Conservation (phyloP, 306 rosid species). For the Lathyrus aphaca region DNA sequence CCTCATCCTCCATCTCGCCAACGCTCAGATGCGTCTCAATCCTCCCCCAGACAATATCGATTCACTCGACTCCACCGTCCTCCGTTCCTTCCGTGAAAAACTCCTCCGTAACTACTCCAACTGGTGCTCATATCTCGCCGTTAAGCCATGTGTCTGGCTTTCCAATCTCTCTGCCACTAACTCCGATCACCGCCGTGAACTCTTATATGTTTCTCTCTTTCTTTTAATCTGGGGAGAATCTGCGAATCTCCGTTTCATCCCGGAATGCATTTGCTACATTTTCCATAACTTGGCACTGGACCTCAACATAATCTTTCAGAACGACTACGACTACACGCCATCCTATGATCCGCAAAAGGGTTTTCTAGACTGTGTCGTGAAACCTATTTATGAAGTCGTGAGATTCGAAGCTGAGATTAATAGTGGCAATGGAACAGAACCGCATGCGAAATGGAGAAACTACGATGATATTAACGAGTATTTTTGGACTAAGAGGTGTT, state of each 20-base stretch:
- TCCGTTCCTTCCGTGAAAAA: slow-evolving; percentile 63
- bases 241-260: slow-evolving; percentile 78
- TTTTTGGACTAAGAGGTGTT: slow-evolving; percentile 77
- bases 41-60: slow-evolving; percentile 79
- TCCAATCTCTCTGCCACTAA: slow-evolving; percentile 44
- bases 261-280: slow-evolving; percentile 81
- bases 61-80: slow-evolving; percentile 55
- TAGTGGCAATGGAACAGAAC: slow-evolving; percentile 71
- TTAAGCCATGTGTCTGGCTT: slow-evolving; percentile 57
- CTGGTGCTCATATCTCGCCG: slow-evolving; percentile 75
- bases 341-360: slow-evolving; percentile 54
- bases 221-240: slow-evolving; percentile 94
- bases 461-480: slow-evolving; percentile 89
- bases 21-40: slow-evolving; percentile 82
- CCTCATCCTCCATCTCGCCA: slow-evolving; percentile 85
- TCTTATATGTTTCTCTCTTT: slow-evolving; percentile 77
- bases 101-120: slow-evolving; percentile 70
- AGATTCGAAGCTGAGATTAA: slow-evolving; percentile 61
- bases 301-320: slow-evolving; percentile 43
- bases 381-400: slow-evolving; percentile 68
- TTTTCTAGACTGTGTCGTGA: slow-evolving; percentile 61
- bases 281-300: slow-evolving; percentile 85
- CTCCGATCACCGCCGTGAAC: slow-evolving; percentile 67
- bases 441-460: slow-evolving; percentile 78
- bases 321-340: slow-evolving; percentile 15